These are phyloP conservation scores for Aspergillus glaucus DNA, from an alignment of 2,329 filamentous ascomycete genomes.

Conservation along the genomic window DNA sequence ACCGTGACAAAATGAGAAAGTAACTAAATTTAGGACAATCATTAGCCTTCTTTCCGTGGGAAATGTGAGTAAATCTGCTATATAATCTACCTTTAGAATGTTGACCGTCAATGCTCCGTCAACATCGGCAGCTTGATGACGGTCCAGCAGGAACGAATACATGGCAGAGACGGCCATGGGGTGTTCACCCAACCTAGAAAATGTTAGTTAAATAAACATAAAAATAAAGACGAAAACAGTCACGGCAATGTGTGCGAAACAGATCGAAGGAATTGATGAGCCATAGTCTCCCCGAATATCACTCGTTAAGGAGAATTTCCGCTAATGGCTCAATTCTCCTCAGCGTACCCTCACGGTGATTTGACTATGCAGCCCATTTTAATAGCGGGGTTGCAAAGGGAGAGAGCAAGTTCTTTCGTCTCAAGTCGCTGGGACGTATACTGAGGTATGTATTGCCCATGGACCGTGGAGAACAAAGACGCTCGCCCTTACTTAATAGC, in stretches of 20 bases:
- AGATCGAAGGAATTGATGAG: background rate
- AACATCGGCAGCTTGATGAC: constrained; percentile 43
- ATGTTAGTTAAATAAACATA: constrained; percentile 17
- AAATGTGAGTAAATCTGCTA: background rate
- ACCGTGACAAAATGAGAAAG: constrained; percentile 52
- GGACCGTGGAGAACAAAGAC: constrained; percentile 5
- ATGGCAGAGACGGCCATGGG: constrained; percentile 41
- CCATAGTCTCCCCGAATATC: background rate
- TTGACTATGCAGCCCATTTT: constrained; percentile 4
- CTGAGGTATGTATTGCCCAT: constrained; percentile 5
- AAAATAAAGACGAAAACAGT: background rate
- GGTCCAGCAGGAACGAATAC: constrained; percentile 45
- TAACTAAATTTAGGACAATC: constrained; percentile 36
- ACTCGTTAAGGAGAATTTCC: background rate
- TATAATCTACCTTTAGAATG: constrained; percentile 39
- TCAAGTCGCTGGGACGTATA: constrained; percentile 6
- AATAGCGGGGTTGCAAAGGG: background rate
- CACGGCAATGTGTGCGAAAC: background rate
- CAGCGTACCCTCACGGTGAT: constrained; percentile 1
- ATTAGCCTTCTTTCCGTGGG: background rate
- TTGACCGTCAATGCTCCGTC: constrained; percentile 39
- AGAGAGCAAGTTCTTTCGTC: background rate
- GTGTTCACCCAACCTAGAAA: constrained; percentile 44
- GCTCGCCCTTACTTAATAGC: constrained; percentile 23
- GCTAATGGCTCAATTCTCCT: background rate